These are phyloP conservation scores for Fonsecaea monophora DNA, from an alignment of 2,329 filamentous ascomycete genomes.

Conservation along the genomic window DNA sequence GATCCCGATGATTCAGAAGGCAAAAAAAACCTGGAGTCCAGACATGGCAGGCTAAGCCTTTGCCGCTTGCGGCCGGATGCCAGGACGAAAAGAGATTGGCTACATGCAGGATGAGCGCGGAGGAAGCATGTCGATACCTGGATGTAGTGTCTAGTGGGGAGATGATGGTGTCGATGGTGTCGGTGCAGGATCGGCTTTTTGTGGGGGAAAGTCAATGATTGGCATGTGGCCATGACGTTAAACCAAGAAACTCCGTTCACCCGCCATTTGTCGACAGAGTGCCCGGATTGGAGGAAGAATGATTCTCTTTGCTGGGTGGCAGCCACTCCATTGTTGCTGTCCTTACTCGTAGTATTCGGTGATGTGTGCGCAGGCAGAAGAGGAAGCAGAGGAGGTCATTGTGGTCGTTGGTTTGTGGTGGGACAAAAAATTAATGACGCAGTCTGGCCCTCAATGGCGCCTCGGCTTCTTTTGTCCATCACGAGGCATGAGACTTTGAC, in stretches of 20 bases:
- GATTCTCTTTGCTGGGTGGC: not conserved
- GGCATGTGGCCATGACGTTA: conserved; percentile 27
- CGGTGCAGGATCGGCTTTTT: conserved; percentile 34
- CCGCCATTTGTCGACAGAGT: conserved; percentile 14
- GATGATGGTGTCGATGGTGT: conserved; percentile 10
- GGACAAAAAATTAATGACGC: not conserved
- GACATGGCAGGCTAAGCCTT: not conserved
- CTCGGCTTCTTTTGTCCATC: not conserved
- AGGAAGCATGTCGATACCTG: not conserved
- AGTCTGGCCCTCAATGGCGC: not conserved
- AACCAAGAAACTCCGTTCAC: conserved; percentile 12
- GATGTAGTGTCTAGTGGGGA: not conserved
- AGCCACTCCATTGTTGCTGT: not conserved
- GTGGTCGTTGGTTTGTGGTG: no score
- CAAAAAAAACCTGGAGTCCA: conserved; percentile 9
- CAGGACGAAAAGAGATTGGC: conserved; percentile 4
- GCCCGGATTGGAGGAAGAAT: not conserved
- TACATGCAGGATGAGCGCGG: not conserved
- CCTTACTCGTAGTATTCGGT: not conserved
- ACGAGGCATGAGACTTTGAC: not conserved
- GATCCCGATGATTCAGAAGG: conserved; percentile 18
- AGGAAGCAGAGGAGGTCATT: no score
- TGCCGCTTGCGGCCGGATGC: not conserved
- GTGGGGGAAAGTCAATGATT: conserved; percentile 20
- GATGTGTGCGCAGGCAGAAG: no score